Conservation (phyloP, 73 alveolate species). For the Paramecium sexaurelia region DNA sequence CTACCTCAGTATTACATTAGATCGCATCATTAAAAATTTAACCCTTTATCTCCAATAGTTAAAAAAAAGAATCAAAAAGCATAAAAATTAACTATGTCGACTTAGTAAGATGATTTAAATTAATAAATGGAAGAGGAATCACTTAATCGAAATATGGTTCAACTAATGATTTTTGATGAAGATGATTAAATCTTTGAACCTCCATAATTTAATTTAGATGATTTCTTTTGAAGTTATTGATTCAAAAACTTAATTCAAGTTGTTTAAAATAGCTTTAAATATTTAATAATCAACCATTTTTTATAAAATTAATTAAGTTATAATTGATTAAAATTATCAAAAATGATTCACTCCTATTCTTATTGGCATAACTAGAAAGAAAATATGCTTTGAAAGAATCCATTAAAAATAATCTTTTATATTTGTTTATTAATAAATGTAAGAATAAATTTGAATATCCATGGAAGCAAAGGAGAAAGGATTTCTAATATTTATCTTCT, state of each 20-base stretch:
- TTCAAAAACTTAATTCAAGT: not conserved
- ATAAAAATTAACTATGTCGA: not conserved
- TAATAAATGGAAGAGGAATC: not conserved
- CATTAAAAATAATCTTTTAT: too few relatives aligned
- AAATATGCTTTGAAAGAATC: too few relatives aligned
- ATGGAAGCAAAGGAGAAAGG: too few relatives aligned
- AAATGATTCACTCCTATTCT: not conserved
- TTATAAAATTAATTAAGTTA: not conserved
- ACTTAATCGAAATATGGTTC: not conserved
- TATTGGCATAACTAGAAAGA: too few relatives aligned
- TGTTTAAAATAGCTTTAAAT: not conserved
- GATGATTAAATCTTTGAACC: not conserved
- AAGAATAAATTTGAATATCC: too few relatives aligned
- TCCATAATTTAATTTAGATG: conserved; percentile 6
- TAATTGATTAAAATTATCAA: not conserved
- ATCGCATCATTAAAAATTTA: conserved; percentile 37
- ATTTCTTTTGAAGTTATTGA: not conserved
- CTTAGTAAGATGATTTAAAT: not conserved
- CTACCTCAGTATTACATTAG: not conserved
- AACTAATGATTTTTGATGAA: not conserved
- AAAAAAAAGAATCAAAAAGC: not conserved
- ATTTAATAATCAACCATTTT: not conserved
- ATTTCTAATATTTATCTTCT: too few relatives aligned
- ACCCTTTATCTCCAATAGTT: conserved; percentile 4
- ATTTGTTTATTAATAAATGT: too few relatives aligned